phyloP scores from a whole-genome alignment of 148 eudicot species.

The Spergularia bocconei region DNA sequence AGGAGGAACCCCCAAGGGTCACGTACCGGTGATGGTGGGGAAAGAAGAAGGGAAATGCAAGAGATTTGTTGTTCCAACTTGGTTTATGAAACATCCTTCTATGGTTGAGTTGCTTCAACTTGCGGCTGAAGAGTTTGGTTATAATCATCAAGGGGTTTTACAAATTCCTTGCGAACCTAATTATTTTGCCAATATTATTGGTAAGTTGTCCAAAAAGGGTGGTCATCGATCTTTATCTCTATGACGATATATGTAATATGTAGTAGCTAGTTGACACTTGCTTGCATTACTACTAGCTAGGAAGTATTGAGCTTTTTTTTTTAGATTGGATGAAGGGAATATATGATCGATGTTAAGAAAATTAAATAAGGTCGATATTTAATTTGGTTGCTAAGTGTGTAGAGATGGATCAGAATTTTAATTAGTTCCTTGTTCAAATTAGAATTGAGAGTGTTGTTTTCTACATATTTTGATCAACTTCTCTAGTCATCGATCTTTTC shows the following conservation, averaged over 20 bases:
- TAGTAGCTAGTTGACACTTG: too few species aligned
- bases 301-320: too few species aligned
- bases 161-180: conserved; percentile 32
- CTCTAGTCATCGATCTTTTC: too few species aligned
- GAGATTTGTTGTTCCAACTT: conserved; percentile 34
- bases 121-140: conserved; percentile 42
- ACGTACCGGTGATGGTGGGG: conserved; percentile 41
- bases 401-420: too few species aligned
- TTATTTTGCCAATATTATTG: conserved; percentile 22
- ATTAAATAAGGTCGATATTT: too few species aligned
- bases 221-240: conserved; percentile 29
- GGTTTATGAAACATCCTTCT: conserved; percentile 37
- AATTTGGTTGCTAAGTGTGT: too few species aligned
- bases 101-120: conserved; percentile 31
- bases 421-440: too few species aligned
- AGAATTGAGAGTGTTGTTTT: too few species aligned
- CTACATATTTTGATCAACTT: too few species aligned
- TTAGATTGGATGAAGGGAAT: too few species aligned
- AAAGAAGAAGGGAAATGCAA: conserved; percentile 16
- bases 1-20: conserved; percentile 32
- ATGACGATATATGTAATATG: background rate
- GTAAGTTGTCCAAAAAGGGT: conserved; percentile 19
- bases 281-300: too few species aligned
- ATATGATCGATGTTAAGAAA: too few species aligned
- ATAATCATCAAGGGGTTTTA: conserved; percentile 35